Percentiles rank a stretch among this genome's conserved stretches.
These are phyloP conservation scores for Orobanche coerulescens DNA, from an alignment of 257 asterid species.

Conservation along the genomic window DNA sequence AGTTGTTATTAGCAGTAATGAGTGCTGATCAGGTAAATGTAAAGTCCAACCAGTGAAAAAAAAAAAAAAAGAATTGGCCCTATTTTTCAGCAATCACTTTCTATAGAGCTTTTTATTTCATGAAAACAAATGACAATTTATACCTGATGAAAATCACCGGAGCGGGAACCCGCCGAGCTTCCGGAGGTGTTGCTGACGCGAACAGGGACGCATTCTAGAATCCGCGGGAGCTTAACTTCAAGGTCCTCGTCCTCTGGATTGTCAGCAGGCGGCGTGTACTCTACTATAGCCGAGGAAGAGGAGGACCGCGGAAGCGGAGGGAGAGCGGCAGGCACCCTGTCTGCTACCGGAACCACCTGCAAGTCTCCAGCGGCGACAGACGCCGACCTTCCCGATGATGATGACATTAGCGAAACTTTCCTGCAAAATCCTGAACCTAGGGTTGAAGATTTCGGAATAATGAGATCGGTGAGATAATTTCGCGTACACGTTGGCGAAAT, in stretches of 20 bases:
- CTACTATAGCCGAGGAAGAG: slow-evolving; percentile 59
- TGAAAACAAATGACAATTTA: slow-evolving; percentile 1
- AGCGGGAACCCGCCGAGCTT: slow-evolving; percentile 98
- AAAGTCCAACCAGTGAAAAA: background rate
- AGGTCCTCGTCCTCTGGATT: slow-evolving; percentile 91
- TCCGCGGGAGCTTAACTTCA: slow-evolving; percentile 91
- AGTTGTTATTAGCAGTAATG: background rate
- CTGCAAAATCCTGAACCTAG: slow-evolving; percentile 18
- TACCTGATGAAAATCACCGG: slow-evolving; percentile 99
- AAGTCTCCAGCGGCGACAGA: slow-evolving; percentile 54
- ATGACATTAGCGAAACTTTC: slow-evolving; percentile 22
- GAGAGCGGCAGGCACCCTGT: slow-evolving; percentile 32
- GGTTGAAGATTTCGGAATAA: background rate
- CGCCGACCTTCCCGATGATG: slow-evolving; percentile 42
- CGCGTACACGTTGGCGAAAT: background rate
- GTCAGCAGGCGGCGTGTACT: slow-evolving; percentile 52
- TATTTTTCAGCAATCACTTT: background rate
- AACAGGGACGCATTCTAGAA: slow-evolving; percentile 84
- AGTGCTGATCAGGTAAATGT: background rate
- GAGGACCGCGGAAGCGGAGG: slow-evolving; percentile 39
- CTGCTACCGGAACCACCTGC: slow-evolving; percentile 53
- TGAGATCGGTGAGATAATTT: background rate
- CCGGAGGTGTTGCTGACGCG: slow-evolving; percentile 95
- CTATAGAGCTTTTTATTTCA: background rate
- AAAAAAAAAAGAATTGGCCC: background rate